Base-by-base conservation (phyloP, 2,329 filamentous ascomycete species). In the Penicillium sp. region DNA sequence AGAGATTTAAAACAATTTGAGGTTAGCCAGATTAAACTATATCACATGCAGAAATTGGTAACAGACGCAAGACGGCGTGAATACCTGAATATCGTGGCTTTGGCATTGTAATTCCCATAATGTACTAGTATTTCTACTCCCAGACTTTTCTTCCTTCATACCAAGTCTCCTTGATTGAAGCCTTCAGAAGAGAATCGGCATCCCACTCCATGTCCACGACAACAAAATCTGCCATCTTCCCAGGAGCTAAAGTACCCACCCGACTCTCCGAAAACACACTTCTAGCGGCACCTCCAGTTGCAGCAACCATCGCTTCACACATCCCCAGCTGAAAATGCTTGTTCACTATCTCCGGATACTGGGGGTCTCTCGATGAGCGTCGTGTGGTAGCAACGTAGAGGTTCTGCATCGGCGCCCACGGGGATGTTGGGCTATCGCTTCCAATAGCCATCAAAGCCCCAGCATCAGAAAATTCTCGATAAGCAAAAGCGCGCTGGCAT, bases 321-420 rank as follows among this genome's bases (percentile, higher is more conserved):
- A 79, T 52, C 7, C 65, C 65, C 33, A 80, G 49, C 15, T 60
- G 69, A 54, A 76, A 79, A 23, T 75, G 60, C 30, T 67, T 64
- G 51, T 79, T 79, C 1, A 78, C 70, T 7, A 68, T 68, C 33
- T 62, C 65, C 12, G 67, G 59, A 1, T 55, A 61, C 2, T 68
- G 62, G 0, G 72, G 71, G 45, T 77, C 67, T 44, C 71, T 65
- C 10, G 75, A 74, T 12, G 73, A 75, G 49, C 69, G 68, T 44
- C 78, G 67, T 18, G 78, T 80, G 2, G 75, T 78, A 6, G 77
- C 78, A 20, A 75, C 72, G 55, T 80, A 79, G 43, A 80, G 45
- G 48, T 80, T 80, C n/a, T 66, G 61, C 30, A 79, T 57, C 17
- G 76, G 73, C 18, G 63, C 60, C 55, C 77, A 73, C 5, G 75